Conservation (phyloP, 306 rosid genomes). For the Cucumis cinereus region DNA sequence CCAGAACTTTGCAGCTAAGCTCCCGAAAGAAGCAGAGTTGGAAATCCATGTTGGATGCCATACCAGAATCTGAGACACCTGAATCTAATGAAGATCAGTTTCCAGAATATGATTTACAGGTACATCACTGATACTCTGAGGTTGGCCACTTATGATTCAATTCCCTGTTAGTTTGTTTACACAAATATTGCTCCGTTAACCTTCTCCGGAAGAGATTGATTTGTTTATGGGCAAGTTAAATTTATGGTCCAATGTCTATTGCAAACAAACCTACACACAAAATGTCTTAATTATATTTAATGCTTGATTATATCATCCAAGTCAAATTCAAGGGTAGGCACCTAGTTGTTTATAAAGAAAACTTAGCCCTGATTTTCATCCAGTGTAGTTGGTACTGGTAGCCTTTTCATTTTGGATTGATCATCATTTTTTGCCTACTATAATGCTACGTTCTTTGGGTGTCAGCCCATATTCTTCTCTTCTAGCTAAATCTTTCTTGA, state of each 20-base stretch:
- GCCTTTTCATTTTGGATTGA: not conserved
- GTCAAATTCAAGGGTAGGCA: not conserved
- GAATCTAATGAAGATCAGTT: conserved; percentile 42
- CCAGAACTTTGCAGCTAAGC: conserved; percentile 58
- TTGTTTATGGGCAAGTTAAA: not conserved
- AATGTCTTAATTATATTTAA: not conserved
- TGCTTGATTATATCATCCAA: not conserved
- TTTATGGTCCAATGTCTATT: not conserved
- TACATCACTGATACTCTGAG: conserved; percentile 7
- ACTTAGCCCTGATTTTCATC: not conserved
- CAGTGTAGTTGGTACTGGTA: not conserved
- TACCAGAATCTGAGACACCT: conserved; percentile 72
- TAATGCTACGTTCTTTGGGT: not conserved
- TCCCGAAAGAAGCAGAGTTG: conserved; percentile 51
- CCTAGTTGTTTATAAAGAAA: not conserved
- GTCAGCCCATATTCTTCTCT: not conserved
- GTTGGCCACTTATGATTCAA: not conserved
- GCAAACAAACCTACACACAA: not conserved
- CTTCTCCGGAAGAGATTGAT: not conserved
- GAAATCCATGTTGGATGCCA: conserved; percentile 51
- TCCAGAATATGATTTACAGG: conserved; percentile 50
- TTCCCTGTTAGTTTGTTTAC: not conserved
- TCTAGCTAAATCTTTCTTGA: not conserved
- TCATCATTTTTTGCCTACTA: not conserved
- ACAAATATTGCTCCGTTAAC: not conserved